Percentiles rank a stretch among this genome's conserved stretches.
These are phyloP conservation scores for Lepiota brunneoincarnata DNA, from an alignment of 768 basidiomycete species.

Conservation along the genomic window DNA sequence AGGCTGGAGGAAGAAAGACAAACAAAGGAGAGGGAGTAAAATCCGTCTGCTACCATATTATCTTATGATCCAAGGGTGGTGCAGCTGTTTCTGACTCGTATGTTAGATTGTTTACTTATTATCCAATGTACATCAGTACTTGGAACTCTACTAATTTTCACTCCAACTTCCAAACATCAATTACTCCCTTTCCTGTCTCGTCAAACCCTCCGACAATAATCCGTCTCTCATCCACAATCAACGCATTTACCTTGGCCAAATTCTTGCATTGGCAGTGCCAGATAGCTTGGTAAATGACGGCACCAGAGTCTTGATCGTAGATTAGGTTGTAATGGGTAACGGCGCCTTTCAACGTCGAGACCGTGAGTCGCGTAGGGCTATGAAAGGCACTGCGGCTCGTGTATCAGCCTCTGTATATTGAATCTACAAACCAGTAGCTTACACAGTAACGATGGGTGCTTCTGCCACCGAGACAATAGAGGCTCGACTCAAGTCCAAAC, in stretches of 20 bases:
- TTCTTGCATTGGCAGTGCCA: slow-evolving; percentile 45
- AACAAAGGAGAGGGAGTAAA: slow-evolving; percentile 10
- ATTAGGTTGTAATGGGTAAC: slow-evolving; percentile 48
- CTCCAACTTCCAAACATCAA: slow-evolving; percentile 56
- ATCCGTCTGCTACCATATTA: not conserved
- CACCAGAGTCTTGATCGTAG: slow-evolving; percentile 33
- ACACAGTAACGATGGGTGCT: slow-evolving; percentile 76
- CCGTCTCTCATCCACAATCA: slow-evolving; percentile 45
- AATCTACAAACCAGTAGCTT: slow-evolving; percentile 20
- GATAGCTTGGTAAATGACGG: slow-evolving; percentile 36
- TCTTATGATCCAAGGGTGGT: not conserved
- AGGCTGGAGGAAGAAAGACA: slow-evolving; percentile 35
- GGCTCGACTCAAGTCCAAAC: slow-evolving; percentile 49
- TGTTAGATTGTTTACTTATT: not conserved
- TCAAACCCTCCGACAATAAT: slow-evolving; percentile 64
- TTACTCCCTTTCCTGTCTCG: slow-evolving; percentile 53
- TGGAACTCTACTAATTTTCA: not conserved
- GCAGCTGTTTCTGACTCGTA: no score
- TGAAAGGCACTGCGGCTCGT: slow-evolving; percentile 44
- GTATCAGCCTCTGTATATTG: not conserved
- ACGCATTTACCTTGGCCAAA: slow-evolving; percentile 64
- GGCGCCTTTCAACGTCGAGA: slow-evolving; percentile 62
- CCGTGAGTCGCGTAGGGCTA: slow-evolving; percentile 40
- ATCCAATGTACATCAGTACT: not conserved
- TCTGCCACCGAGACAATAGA: slow-evolving; percentile 53